Base-by-base conservation (phyloP, 2,329 filamentous ascomycete genomes). In the Xylaria sp. region DNA sequence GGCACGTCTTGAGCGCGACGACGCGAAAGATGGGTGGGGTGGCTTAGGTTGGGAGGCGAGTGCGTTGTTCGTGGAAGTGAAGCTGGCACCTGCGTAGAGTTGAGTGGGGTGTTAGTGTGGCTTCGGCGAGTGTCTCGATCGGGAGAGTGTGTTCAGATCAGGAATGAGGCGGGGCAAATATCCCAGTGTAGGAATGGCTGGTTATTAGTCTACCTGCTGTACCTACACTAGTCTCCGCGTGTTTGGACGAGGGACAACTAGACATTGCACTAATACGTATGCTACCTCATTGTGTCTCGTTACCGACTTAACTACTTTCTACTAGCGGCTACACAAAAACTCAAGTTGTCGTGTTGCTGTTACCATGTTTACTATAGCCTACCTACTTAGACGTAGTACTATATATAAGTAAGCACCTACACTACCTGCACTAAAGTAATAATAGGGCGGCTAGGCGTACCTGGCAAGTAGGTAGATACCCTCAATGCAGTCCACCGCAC, bases 41-140 rank as follows among this genome's bases (percentile, higher is more conserved):
- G 62, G 65, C 42, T 60, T 54, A 65, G 57, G 61, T 65, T 63
- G 54, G 48, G 51, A 29, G 16, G 25, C 16, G 6, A 44, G 55
- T 58, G 55, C n/a, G 55, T 29, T 48, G 60, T 44, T n/a, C 23
- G 50, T n/a, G 55, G 6, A 47, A 60, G 66, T 61, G 66, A 64
- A 65, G 66, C 62, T 66, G 66, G 60, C 50, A 71, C 32, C 32
- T 35, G 32, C 8, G 32, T 10, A 42, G 51, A 57, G 42, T 51
- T 37, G 40, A 42, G 68, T 65, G 68, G 70, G 70, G 68, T 69
- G 59, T 57, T 55, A 32, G 62, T 69, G 70, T 70, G 70, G 68
- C 65, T 70, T 70, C 65, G 63, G 68, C 68, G 62, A 63, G 59
- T 58, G 65, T 67, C 64, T 71, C 59, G 61, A 71, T 71, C 51